phyloP scores from a whole-genome alignment of 768 basidiomycete genomes.

The Termitomyces sp. region DNA sequence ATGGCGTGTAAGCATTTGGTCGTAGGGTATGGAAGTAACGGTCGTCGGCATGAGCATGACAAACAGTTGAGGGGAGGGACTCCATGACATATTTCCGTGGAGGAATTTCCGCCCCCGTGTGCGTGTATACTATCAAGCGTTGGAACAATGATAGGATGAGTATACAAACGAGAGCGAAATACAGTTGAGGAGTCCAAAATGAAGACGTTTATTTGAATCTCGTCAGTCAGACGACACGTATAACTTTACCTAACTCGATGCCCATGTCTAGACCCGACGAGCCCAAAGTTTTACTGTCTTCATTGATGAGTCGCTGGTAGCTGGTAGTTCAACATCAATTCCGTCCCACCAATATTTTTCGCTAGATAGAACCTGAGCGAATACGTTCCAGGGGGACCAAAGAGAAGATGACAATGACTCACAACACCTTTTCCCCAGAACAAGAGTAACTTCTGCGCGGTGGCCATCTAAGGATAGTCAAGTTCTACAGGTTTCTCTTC shows the following conservation, averaged over 20 bases:
- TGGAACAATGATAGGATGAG: conserved; percentile 15
- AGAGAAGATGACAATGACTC: conserved; percentile 26
- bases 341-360: conserved; percentile 99
- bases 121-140: conserved; percentile 6
- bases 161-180: conserved; percentile 19
- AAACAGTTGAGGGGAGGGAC: neutral
- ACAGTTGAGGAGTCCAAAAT: conserved; percentile 6
- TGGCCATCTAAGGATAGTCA: conserved; percentile 92
- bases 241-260: conserved; percentile 78
- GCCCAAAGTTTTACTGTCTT: conserved; percentile 90
- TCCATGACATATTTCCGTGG: conserved; percentile 5
- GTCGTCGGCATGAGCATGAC: conserved; percentile 12
- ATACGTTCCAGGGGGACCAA: neutral
- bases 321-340: conserved; percentile 82
- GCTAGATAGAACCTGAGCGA: conserved; percentile 39
- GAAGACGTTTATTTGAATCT: conserved; percentile 15
- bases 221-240: neutral
- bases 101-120: conserved; percentile 7
- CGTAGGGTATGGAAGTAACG: conserved; percentile 17
- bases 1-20: conserved; percentile 16
- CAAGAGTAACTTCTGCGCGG: conserved; percentile 92
- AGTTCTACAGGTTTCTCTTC: conserved; percentile 74
- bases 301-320: conserved; percentile 45
- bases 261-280: conserved; percentile 95
- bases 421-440: conserved; percentile 99